Base-by-base conservation (phyloP, 2,329 filamentous ascomycete genomes). In the Neobulgaria alba region DNA sequence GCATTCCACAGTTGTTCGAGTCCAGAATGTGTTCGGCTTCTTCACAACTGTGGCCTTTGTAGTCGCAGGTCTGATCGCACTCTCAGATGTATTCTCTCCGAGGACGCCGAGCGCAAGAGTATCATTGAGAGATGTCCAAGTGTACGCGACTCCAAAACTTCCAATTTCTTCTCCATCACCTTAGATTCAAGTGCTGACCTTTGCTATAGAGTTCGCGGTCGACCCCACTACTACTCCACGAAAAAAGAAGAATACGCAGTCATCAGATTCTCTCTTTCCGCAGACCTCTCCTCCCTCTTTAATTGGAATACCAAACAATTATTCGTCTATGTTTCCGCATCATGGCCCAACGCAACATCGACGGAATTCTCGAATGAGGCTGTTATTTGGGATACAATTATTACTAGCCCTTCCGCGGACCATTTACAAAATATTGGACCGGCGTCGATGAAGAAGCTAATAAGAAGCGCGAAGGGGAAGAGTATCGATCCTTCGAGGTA, bases 221-320 rank as follows among this genome's bases (percentile, higher is more conserved):
- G 90, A 8, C 88, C 92, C n/a, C 85, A 96, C 63, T 96, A 96
- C 73, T 95, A 96, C 71, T 85, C 81, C 52, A 71, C 75, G 38
- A 93, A 92, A 64, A 86, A 85, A 64, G 89, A 96, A 66, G 92
- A 98, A 66, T 96, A 95, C 63, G 92, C 90, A 54, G 79, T 92
- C 61, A 82, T 98, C 60, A 83, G 82, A 61, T 98, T 98, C 72
- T 85, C 89, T 57, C 75, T 98, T 45, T 84, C 95, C 58, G 84
- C 89, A 39, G 90, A 98, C 67, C 76, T 98, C 46, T 83, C 79
- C 46, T 82, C 82, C 32, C 85, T 98, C 55, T 96, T 96, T 75
- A 94, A 85, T 59, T 98, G 90, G 92, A 98, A 98, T 72, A 98
- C 93, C 15, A 98, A 98, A 65, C 86, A 96, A 67, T 69, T 98